Evolutionary conservation across 129 eudicot genomes (phyloP), one percentile per base, ranked within the genome.

Genomic region (Lonicera japonica): DNA sequence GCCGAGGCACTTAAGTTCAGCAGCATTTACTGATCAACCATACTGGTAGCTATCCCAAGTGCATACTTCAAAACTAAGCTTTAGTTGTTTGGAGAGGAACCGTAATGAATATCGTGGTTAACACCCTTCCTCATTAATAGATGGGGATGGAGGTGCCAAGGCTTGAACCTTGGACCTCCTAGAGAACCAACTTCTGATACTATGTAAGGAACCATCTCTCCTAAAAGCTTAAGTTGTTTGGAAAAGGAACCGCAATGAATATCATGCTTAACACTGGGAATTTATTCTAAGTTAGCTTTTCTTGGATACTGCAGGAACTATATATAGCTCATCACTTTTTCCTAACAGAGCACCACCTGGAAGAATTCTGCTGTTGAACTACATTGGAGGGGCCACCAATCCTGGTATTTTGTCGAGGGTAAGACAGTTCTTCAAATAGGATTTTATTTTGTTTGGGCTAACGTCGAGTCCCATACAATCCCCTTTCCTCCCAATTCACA

Each of bases 311-410:
- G 53, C 76, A 90, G 97, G 97, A 50, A 90, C 97, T 61, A 83
- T 90, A 69, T 90, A 90, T 73, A 90, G 97, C 68, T 86, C 97
- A 25, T 86, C 97, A 23, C 95, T 90, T 75, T 90, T 90, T 72
- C 97, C 97, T 39, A 80, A 87, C 48, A 89, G 97, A 61, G 97
- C 97, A 16, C 97, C 97, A 56, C 73, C 87, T 68, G 97, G 94
- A 60, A 85, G 89, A 75, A 54, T 81, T 72, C 86, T 90, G 61
- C 95, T 90, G 74, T 70, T 90, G 64, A 90, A 84, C 75, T 90
- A 90, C 83, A 90, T 87, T 52, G 97, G 95, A 38, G 97, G 95
- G 61, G 94, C 97, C 29, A 86, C 95, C 34, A 87, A 90, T 79
- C 64, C 89, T 66, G 94, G 78, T 68, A 84, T 90, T 51, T 21